Percentiles rank a stretch among this genome's conserved stretches.
Conservation (phyloP, 495 filamentous ascomycete genomes). For the Penicillium arizonense region DNA sequence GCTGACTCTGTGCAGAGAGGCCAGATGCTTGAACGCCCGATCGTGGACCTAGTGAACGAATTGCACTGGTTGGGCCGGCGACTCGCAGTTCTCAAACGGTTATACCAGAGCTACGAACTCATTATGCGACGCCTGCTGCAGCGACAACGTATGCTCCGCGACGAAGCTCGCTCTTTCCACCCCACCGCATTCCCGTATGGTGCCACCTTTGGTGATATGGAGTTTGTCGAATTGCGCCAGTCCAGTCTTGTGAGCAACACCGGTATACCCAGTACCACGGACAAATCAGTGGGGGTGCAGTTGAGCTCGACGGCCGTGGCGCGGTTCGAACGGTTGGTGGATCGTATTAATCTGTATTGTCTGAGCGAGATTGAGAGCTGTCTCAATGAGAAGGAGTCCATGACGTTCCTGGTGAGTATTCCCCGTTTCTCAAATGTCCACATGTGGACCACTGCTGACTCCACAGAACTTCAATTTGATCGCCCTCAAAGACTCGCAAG, state of each 20-base stretch:
- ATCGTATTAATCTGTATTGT: slow-evolving; percentile 76
- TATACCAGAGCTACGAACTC: slow-evolving; percentile 77
- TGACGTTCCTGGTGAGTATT: slow-evolving; percentile 63
- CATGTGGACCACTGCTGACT: slow-evolving; percentile 13
- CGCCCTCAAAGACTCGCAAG: slow-evolving; percentile 76
- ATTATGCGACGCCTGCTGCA: slow-evolving; percentile 73
- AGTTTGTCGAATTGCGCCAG: slow-evolving; percentile 29
- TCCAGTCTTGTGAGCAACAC: slow-evolving; percentile 25
- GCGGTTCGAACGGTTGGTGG: slow-evolving; percentile 72
- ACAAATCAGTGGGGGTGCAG: slow-evolving; percentile 50
- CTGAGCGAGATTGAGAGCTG: slow-evolving; percentile 79
- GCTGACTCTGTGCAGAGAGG: slow-evolving; percentile 36
- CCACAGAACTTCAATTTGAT: slow-evolving; percentile 82
- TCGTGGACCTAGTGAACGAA: slow-evolving; percentile 63
- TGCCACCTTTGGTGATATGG: slow-evolving; percentile 27
- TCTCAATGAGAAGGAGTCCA: slow-evolving; percentile 71
- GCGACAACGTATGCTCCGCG: slow-evolving; percentile 43
- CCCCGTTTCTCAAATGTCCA: neutral
- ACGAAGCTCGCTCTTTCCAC: slow-evolving; percentile 26
- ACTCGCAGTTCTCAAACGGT: slow-evolving; percentile 64
- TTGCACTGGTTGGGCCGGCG: slow-evolving; percentile 71
- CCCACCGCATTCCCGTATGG: slow-evolving; percentile 21
- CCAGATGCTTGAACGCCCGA: slow-evolving; percentile 58
- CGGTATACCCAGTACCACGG: slow-evolving; percentile 16
- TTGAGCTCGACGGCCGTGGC: slow-evolving; percentile 64